Evolutionary conservation across 176 grass and related monocot genomes (phyloP).

Genomic region (bread wheat (Triticum aestivum)): DNA sequence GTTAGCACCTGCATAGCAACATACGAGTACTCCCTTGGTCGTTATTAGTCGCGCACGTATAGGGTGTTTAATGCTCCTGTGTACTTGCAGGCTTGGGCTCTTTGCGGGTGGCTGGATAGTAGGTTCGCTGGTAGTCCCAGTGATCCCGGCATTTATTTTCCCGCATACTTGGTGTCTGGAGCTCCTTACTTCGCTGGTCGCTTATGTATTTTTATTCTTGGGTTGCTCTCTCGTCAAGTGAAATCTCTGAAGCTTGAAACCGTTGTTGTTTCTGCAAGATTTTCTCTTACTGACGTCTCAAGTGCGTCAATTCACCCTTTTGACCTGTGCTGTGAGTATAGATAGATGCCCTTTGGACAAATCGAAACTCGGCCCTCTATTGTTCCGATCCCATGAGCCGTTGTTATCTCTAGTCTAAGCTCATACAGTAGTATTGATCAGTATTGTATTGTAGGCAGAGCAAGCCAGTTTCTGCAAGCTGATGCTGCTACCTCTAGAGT

Average conservation of each 20-base stretch:
- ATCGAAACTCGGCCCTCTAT: not conserved
- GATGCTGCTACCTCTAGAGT: not conserved
- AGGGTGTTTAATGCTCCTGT: not conserved
- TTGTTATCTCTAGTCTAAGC: not conserved
- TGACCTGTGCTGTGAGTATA: not conserved
- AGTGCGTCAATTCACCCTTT: not conserved
- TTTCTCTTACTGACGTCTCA: not conserved
- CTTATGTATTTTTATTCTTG: constrained; percentile 81
- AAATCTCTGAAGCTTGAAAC: not conserved
- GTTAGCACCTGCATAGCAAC: constrained; percentile 23
- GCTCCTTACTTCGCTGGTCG: too few relatives aligned
- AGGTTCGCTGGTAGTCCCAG: constrained; percentile 59
- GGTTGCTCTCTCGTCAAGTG: constrained; percentile 73
- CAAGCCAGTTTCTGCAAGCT: not conserved
- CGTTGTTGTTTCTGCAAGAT: not conserved
- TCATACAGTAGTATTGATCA: not conserved
- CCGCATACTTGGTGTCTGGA: constrained; percentile 63
- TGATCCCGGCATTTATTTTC: constrained; percentile 60
- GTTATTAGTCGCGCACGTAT: not conserved
- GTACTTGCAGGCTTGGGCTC: constrained; percentile 59
- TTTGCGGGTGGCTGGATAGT: constrained; percentile 72
- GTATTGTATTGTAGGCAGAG: too few relatives aligned
- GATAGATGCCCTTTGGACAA: not conserved
- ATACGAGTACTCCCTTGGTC: not conserved
- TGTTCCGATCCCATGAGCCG: not conserved